Conservation (phyloP, 1,139 yeast genomes). For the Hansenula sp. region DNA sequence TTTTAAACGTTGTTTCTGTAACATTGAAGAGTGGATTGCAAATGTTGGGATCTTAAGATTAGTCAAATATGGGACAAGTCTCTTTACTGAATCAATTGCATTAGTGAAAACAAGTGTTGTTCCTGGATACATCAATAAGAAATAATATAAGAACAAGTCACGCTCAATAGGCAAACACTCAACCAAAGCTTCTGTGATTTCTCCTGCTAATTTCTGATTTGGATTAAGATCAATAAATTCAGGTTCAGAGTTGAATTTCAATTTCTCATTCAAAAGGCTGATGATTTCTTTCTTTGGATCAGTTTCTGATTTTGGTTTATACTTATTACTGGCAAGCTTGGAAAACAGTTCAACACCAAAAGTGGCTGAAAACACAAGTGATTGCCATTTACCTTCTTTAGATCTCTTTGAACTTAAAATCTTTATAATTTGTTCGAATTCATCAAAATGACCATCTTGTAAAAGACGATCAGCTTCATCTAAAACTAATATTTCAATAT, state of each 20-base stretch:
- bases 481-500: conserved; percentile 67
- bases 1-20: conserved; percentile 87
- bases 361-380: conserved; percentile 91
- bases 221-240: conserved; percentile 83
- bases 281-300: conserved; percentile 55
- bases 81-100: conserved; percentile 88
- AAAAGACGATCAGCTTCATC: conserved; percentile 98
- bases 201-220: conserved; percentile 69
- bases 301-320: conserved; percentile 32
- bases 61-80: conserved; percentile 71
- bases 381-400: conserved; percentile 65
- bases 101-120: conserved; percentile 89
- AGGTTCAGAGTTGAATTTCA: conserved; percentile 60
- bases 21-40: conserved; percentile 90
- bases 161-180: conserved; percentile 91
- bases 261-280: conserved; percentile 49
- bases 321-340: conserved; percentile 49
- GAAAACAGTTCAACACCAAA: conserved; percentile 80
- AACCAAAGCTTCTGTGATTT: conserved; percentile 78
- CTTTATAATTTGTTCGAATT: conserved; percentile 77
- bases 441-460: conserved; percentile 96
- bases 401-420: conserved; percentile 32
- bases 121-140: conserved; percentile 82
- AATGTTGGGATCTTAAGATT: conserved; percentile 69
- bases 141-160: conserved; percentile 86